phyloP scores from a whole-genome alignment of 2,329 filamentous ascomycete genomes.

The Saccharata proteae region DNA sequence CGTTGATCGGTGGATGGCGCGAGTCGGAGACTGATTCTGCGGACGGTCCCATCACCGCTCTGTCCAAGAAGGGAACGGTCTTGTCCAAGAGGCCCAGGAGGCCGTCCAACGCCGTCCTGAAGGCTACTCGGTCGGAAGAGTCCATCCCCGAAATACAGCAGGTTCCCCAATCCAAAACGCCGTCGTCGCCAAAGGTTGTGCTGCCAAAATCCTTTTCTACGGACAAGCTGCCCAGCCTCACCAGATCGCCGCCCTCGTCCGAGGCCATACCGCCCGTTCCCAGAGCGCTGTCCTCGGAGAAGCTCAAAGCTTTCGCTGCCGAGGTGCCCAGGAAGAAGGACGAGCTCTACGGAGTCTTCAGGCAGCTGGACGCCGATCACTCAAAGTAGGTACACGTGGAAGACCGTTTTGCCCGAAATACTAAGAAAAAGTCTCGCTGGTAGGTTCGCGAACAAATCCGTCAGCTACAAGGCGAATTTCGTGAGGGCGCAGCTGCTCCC shows the following conservation, averaged over 20 bases:
- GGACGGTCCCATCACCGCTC: slow-evolving; percentile 1
- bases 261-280: slow-evolving; percentile 31
- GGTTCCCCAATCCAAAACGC: slow-evolving; percentile 2
- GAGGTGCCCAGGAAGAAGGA: slow-evolving; percentile 47
- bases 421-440: slow-evolving; percentile 2
- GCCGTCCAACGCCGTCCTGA: slow-evolving; percentile 11
- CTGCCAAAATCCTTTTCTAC: slow-evolving; percentile 32
- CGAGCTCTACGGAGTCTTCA: slow-evolving; percentile 57
- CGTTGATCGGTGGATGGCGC: slow-evolving; percentile 5
- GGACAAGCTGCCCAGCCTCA: slow-evolving; percentile 29
- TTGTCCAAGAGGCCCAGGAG: slow-evolving; percentile 24
- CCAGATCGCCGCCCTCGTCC: slow-evolving; percentile 23
- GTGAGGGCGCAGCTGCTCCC: slow-evolving; percentile 62
- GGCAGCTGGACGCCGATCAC: slow-evolving; percentile 55
- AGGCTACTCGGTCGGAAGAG: slow-evolving; percentile 3
- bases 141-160: slow-evolving; percentile 2
- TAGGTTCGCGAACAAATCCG: slow-evolving; percentile 62
- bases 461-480: slow-evolving; percentile 60
- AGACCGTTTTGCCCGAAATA: not conserved
- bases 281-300: slow-evolving; percentile 27
- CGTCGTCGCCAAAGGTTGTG: not conserved
- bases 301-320: slow-evolving; percentile 20
- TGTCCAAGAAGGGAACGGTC: slow-evolving; percentile 13
- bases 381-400: slow-evolving; percentile 40
- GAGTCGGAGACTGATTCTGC: too few relatives aligned